Conservation (phyloP, 2,329 filamentous ascomycete genomes). For the Clonostachys chloroleuca region DNA sequence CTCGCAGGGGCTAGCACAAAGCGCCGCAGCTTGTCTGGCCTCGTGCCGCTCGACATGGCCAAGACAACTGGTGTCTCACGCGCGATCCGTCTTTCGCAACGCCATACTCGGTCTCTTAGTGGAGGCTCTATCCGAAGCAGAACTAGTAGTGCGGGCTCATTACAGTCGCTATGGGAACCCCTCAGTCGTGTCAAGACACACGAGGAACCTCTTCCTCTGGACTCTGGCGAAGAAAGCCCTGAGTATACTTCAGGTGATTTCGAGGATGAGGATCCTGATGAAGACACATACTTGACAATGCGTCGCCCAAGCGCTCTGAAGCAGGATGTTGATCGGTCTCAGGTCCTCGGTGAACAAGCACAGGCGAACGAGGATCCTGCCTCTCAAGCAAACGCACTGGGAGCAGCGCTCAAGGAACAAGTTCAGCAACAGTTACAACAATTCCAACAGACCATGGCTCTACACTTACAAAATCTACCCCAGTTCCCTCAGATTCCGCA, state of each 20-base stretch:
- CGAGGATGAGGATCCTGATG: slow-evolving; percentile 33
- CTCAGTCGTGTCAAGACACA: slow-evolving; percentile 25
- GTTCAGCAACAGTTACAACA: slow-evolving; percentile 71
- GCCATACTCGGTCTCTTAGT: slow-evolving; percentile 63
- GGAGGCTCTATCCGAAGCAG: slow-evolving; percentile 55
- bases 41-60: slow-evolving; percentile 68
- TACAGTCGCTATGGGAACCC: slow-evolving; percentile 64
- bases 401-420: slow-evolving; percentile 70
- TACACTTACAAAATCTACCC: slow-evolving; percentile 56
- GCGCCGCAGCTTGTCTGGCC: slow-evolving; percentile 64
- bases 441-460: slow-evolving; percentile 66
- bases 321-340: slow-evolving; percentile 20
- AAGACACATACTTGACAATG: slow-evolving; percentile 27
- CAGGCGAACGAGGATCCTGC: not conserved
- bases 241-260: slow-evolving; percentile 41
- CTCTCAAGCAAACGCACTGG: slow-evolving; percentile 51
- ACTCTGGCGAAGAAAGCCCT: slow-evolving; percentile 33
- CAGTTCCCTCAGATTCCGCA: slow-evolving; percentile 59
- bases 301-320: slow-evolving; percentile 19
- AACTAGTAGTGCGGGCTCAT: slow-evolving; percentile 62
- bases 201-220: slow-evolving; percentile 29
- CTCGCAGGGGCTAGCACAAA: slow-evolving; percentile 69
- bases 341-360: slow-evolving; percentile 22
- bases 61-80: slow-evolving; percentile 60
- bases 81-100: slow-evolving; percentile 57